Base-by-base conservation (phyloP, 2,329 filamentous ascomycete species). In the Hortaea sp. region DNA sequence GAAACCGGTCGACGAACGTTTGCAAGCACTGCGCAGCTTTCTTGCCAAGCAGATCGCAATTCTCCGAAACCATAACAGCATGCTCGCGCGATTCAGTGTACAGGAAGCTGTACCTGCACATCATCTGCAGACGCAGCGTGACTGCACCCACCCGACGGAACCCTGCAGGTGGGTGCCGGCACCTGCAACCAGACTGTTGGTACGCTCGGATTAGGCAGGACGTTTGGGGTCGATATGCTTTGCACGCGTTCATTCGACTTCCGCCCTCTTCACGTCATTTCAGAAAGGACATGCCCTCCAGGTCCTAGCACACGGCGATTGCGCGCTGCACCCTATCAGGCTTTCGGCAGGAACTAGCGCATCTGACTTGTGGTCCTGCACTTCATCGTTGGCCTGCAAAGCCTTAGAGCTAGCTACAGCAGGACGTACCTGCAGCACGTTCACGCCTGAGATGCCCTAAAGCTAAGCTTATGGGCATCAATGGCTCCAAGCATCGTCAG, bases 121-220 rank as follows among this genome's bases (percentile, higher is more conserved):
- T 49, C 51, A 53, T 57, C 54, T 60, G 58, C 57, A 57, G 60
- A 61, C 57, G 58, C 52, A 54, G 57, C 58, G 57, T 60, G 58
- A 60, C 51, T 27, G 48, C 48, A 42, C 10, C 20, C 37, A 46
- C 43, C 49, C 53, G 53, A 45, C 60, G 60, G 57, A 46, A 53
- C 50, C 47, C 53, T 59, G 59, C 59, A 57, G 57, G 45, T 13
- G 40, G 32, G 20, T 20, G 20, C 10, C 10, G 52, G 54, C 50
- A 53, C 50, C 53, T 42, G 47, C 50, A 47, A 46, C 51, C 51
- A 53, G 37, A 45, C 47, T 51, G 38, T 30, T 20, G 53, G 46
- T 46, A 43, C 47, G 42, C 39, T 44, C 43, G 42, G 50, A 42
- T 53, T 48, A 39, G 41, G 29, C 41, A 12, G 30, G 43, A 51